Base-by-base conservation (phyloP, 139 green algal species). In the Haematococcus sp. region DNA sequence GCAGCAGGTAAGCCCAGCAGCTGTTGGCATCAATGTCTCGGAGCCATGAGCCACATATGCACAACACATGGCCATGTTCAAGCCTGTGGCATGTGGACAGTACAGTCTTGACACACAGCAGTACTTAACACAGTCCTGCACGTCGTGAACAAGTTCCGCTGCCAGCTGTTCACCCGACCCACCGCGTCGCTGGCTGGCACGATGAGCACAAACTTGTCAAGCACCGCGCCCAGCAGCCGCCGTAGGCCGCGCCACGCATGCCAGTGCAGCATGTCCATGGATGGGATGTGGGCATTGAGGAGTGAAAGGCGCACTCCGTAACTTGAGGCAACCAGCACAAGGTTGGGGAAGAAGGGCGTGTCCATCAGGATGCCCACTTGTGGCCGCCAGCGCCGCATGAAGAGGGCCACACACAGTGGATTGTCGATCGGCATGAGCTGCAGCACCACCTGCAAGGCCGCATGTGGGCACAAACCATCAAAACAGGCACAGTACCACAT, bases 111-210 rank as follows among this genome's bases (percentile, higher is more conserved):
- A n/a, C n/a, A n/a, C n/a, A n/a, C n/a, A n/a, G n/a, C n/a, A n/a
- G n/a, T n/a, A n/a, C n/a, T n/a, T n/a, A n/a, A n/a, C n/a, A n/a
- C n/a, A n/a, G n/a, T n/a, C n/a, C n/a, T n/a, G n/a, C n/a, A n/a
- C n/a, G n/a, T n/a, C n/a, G n/a, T n/a, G n/a, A n/a, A n/a, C n/a
- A n/a, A n/a, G n/a, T n/a, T n/a, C n/a, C n/a, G n/a, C n/a, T n/a
- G n/a, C n/a, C n/a, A n/a, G n/a, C n/a, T n/a, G n/a, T n/a, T n/a
- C n/a, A n/a, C n/a, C n/a, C n/a, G n/a, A 33, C 80, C 2, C 74
- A 88, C 85, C 63, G 87, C 60, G 61, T 91, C 82, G 13, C 76
- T 83, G 27, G 83, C 77, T 9, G 86, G 86, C 20, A 91, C 81
- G 30, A 91, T 87, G 16, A 91, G 76, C 25, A 54, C 63, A 61